Base-by-base conservation (phyloP, 495 filamentous ascomycete genomes). In the Neurospora sp. region DNA sequence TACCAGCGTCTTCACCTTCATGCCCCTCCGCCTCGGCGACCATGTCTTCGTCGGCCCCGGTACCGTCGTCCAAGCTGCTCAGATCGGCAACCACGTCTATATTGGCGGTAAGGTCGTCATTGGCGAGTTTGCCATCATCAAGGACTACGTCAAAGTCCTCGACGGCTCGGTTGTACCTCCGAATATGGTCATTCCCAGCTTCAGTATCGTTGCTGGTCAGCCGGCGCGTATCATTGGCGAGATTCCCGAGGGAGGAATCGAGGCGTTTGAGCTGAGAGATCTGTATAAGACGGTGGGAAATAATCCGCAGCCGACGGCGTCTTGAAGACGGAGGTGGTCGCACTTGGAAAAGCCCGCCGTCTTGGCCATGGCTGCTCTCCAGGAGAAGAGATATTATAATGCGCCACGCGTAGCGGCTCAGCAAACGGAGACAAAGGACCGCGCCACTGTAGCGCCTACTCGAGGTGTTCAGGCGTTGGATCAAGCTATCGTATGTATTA, bases 101-200 rank as follows among this genome's bases (percentile, higher is more conserved):
- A 91, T 99, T 76, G 94, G 92, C 22, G 85, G 85, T 22, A 87
- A 88, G 48, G 89, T 88, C 40, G 91, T 92, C 6, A 81, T 99
- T 48, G 92, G 93, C 71, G 91, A 92, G 77, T 93, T 97, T 79
- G 89, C 89, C 44, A 94, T 98, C 46, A 87, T 99, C 75, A 97
- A 97, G 81, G 95, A 98, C 78, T 93, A 91, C 80, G 91, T 93
- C 41, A 89, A 89, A 74, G 90, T 99, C 70, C 83, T 98, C 72
- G 92, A 96, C 74, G 91, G 91, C 12, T 88, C 90, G 6, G 90
- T 97, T 61, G 87, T 99, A 20, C 92, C 96, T 9, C 85, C 89
- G 18, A 91, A 92, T 71, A 97, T 96, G 90, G 93, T 98, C 14
- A 92, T 98, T 74, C 93, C 94, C 39, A 92, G 92, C 78, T 95